Evolutionary conservation across 148 eudicot genomes (phyloP).

Genomic region (Dysphania ambrosioides): DNA sequence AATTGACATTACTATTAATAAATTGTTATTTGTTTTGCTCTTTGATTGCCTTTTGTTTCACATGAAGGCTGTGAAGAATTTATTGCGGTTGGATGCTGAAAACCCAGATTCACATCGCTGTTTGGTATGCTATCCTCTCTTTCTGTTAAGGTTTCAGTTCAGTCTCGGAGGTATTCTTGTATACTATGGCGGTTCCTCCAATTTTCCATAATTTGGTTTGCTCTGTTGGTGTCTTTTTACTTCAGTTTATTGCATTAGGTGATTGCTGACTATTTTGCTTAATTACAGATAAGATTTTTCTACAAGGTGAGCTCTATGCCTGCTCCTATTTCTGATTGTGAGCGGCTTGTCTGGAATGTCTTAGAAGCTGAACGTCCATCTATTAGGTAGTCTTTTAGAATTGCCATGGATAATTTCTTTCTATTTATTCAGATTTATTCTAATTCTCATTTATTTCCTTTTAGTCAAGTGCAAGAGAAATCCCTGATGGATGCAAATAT

Average conservation of each 20-base stretch:
- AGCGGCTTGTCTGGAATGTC: conserved; percentile 72
- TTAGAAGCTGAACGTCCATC: conserved; percentile 76
- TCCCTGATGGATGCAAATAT: conserved; percentile 72
- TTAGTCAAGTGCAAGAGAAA: conserved; percentile 73
- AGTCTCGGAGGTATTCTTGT: not conserved
- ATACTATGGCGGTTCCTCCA: not conserved
- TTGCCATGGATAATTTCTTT: not conserved
- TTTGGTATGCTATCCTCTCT: conserved; percentile 52
- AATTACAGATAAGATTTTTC: conserved; percentile 71
- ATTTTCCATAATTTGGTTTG: not conserved
- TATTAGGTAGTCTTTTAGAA: conserved; percentile 53
- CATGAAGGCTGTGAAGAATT: conserved; percentile 81
- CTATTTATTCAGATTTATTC: not conserved
- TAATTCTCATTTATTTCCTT: conserved; percentile 1
- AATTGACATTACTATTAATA: too few relatives aligned
- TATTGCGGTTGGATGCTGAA: conserved; percentile 78
- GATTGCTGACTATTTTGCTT: too few relatives aligned
- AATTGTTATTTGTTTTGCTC: too few relatives aligned
- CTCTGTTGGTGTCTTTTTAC: not conserved
- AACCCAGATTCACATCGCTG: conserved; percentile 81
- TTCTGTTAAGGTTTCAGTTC: conserved; percentile 1
- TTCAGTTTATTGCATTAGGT: too few relatives aligned
- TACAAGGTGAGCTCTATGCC: conserved; percentile 70
- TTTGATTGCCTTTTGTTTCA: too few relatives aligned
- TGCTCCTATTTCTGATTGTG: conserved; percentile 68